These are phyloP conservation scores for Penicillium sp. DNA, from an alignment of 2,329 filamentous ascomycete genomes.

Conservation along the genomic window DNA sequence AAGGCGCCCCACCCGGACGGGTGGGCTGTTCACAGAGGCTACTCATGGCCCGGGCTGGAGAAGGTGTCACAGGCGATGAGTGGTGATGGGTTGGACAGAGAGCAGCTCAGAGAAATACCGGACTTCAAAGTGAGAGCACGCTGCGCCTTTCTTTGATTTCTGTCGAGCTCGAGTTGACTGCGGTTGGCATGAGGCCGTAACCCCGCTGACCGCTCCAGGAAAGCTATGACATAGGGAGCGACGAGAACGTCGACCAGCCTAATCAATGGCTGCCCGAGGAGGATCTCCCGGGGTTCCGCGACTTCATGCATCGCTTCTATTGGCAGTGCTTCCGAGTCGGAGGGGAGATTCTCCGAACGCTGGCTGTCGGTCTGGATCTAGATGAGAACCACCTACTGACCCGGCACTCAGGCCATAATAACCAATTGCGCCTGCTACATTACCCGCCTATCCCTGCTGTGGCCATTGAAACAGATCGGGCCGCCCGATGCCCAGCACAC, in stretches of 20 bases:
- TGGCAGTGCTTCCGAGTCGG: conserved; percentile 49
- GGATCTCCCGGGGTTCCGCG: conserved; percentile 48
- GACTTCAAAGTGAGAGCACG: conserved; percentile 52
- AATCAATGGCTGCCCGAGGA: conserved; percentile 54
- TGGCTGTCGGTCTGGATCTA: conserved; percentile 52
- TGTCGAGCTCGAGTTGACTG: no score
- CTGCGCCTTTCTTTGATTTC: conserved; percentile 4
- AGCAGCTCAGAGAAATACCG: conserved; percentile 43
- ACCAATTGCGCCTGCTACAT: conserved; percentile 63
- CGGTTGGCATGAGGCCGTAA: no score
- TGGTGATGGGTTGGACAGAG: conserved; percentile 43
- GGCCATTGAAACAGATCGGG: conserved; percentile 44
- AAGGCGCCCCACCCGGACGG: conserved; percentile 53
- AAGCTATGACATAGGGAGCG: conserved; percentile 55
- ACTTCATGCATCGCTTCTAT: conserved; percentile 53
- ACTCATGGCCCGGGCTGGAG: conserved; percentile 57
- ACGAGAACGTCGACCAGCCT: conserved; percentile 46
- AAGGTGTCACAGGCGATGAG: conserved; percentile 53
- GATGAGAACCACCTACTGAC: conserved; percentile 47
- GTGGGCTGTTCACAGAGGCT: conserved; percentile 55
- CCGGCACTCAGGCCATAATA: conserved; percentile 58
- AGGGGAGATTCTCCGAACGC: conserved; percentile 47
- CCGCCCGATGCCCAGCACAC: conserved; percentile 55
- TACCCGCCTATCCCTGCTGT: conserved; percentile 54
- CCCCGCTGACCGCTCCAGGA: conserved; percentile 39